phyloP scores from a whole-genome alignment of 345 rosid species.

The Hibiscus tridactylites region DNA sequence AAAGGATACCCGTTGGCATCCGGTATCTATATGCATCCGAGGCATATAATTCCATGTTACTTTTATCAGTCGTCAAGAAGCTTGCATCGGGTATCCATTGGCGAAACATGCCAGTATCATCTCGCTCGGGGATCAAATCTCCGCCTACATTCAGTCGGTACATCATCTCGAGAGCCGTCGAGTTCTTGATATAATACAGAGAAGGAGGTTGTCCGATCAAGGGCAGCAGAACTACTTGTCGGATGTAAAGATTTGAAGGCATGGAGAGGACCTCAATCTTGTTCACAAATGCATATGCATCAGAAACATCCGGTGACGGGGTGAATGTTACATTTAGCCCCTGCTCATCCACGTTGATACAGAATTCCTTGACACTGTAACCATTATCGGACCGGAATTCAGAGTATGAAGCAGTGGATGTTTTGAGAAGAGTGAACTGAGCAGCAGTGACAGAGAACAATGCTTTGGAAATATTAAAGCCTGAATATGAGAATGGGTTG shows the following conservation, averaged over 20 bases:
- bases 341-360: constrained; percentile 9
- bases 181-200: constrained; percentile 22
- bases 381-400: constrained; percentile 40
- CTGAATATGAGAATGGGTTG: constrained; percentile 45
- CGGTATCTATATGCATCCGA: no score
- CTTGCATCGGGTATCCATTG: constrained; percentile 61
- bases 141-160: constrained; percentile 68
- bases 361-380: background rate
- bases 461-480: constrained; percentile 35
- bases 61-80: constrained; percentile 45
- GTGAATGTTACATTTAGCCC: constrained; percentile 35
- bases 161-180: constrained; percentile 42
- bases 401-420: constrained; percentile 59
- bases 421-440: constrained; percentile 46
- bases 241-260: constrained; percentile 40
- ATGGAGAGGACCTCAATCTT: constrained; percentile 56
- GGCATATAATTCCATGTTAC: background rate
- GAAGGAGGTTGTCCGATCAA: constrained; percentile 17
- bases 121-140: constrained; percentile 35
- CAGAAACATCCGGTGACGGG: constrained; percentile 36
- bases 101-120: constrained; percentile 46
- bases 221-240: constrained; percentile 40
- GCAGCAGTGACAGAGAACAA: constrained; percentile 48
- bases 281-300: constrained; percentile 54
- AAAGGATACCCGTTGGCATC: constrained; percentile 23